Base-by-base conservation (phyloP, 257 asterid genomes). In the Fraxinus cuspidata region DNA sequence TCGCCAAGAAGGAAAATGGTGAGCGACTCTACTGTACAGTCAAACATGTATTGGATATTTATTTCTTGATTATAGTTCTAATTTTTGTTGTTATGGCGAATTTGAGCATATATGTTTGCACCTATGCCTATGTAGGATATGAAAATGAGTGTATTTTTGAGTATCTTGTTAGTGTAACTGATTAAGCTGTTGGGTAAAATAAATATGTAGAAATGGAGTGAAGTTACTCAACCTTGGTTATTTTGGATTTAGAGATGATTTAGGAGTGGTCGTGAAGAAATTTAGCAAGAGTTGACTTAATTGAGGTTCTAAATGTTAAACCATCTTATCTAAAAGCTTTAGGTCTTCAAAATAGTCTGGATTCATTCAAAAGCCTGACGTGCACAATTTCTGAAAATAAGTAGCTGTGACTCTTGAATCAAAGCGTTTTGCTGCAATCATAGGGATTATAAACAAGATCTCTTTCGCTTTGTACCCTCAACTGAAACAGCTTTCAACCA, bases 1-100 rank as follows among this genome's bases (percentile, higher is more conserved):
- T 69, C 42, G 78, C 67, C 21, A 85, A 75, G 27, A 89, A 81
- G 81, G 90, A 82, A 9, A 87, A 77, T 60, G 94, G 96, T 91
- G 75, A 63, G 69, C 69, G 35, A 40, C 74, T 69, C 76, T 29
- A 67, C 21, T 74, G 51, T 71, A 12, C 2, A 35, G 83, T 79
- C 75, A 74, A 74, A 73, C 77, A 0, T 40, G 27, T 64, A 51
- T 56, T 63, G 35, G 29, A 40, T 79, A 76, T 13, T 66, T 11
- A n/a, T 25, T 18, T 42, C 13, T 63, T 32, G 56, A 32, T 74
- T 56, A 7, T 32, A 10, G 28, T 27, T 23, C 16, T 28, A 8
- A 74, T 40, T 75, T 70, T 63, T 63, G 69, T 63, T 25, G 25
- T n/a, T 21, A 53, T 7, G 16, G 27, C 12, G 32, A 63, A 63